These are phyloP conservation scores for Pyronema domesticum DNA, from an alignment of 495 filamentous ascomycete species.

Conservation along the genomic window DNA sequence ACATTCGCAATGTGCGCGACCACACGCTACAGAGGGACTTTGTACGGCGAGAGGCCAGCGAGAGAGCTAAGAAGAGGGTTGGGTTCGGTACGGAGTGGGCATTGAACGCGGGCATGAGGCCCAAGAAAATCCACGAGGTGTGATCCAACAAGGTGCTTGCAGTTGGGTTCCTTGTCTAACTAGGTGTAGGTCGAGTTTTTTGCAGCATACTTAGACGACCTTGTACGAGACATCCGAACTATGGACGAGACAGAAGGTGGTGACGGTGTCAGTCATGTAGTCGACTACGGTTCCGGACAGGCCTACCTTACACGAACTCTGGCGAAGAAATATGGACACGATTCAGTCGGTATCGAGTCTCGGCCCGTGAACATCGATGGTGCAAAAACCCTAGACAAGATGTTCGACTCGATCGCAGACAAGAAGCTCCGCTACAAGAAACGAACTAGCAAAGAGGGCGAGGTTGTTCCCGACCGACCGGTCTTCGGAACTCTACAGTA, in stretches of 20 bases:
- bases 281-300: conserved; percentile 92
- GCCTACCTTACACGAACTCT: conserved; percentile 84
- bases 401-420: conserved; percentile 59
- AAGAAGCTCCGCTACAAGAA: conserved; percentile 48
- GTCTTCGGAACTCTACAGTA: conserved; percentile 49
- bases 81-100: conserved; percentile 10
- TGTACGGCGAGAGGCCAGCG: conserved; percentile 7
- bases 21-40: conserved; percentile 52
- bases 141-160: conserved; percentile 32
- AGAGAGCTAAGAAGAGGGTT: conserved; percentile 5
- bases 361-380: conserved; percentile 67
- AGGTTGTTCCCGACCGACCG: conserved; percentile 27
- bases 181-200: conserved; percentile 29
- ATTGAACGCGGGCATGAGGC: conserved; percentile 76
- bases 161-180: conserved; percentile 14
- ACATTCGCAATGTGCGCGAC: conserved; percentile 54
- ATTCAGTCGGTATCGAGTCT: conserved; percentile 82
- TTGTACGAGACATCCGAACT: conserved; percentile 33
- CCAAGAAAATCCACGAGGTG: conserved; percentile 94
- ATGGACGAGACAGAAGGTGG: conserved; percentile 19
- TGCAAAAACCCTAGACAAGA: conserved; percentile 63
- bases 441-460: conserved; percentile 28
- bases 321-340: conserved; percentile 69
- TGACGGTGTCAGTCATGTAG: conserved; percentile 58
- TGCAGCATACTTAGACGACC: conserved; percentile 29